Evolutionary conservation across 2,329 filamentous ascomycete species (phyloP).

Genomic region (Penicillium psychrosexuale): DNA sequence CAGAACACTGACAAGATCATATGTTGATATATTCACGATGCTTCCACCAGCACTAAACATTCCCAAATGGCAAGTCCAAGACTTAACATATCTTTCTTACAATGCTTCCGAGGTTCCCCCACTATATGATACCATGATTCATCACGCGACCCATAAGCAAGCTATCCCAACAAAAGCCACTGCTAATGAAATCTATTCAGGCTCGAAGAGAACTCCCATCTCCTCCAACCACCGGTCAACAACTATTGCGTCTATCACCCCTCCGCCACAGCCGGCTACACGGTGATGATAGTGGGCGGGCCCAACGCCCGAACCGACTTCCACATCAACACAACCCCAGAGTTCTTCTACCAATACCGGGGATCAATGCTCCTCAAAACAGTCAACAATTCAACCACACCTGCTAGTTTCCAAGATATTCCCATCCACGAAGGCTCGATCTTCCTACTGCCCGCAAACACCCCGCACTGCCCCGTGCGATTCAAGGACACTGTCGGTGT

Average conservation of each 20-base stretch:
- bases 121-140: constrained; percentile 12
- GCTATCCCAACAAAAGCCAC: neutral
- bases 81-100: neutral
- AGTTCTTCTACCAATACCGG: constrained; percentile 97
- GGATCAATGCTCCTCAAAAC: constrained; percentile 93
- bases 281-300: constrained; percentile 88
- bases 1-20: neutral
- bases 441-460: constrained; percentile 89
- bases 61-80: constrained; percentile 42
- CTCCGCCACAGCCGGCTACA: constrained; percentile 83
- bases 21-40: constrained; percentile 21
- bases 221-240: constrained; percentile 90
- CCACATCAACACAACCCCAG: constrained; percentile 93
- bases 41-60: constrained; percentile 44
- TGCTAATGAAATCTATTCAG: constrained; percentile 46
- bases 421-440: constrained; percentile 89
- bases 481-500: constrained; percentile 93
- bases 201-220: constrained; percentile 87
- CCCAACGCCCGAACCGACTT: constrained; percentile 96
- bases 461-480: constrained; percentile 92
- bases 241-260: constrained; percentile 93
- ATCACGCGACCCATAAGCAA: constrained; percentile 8
- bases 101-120: constrained; percentile 13
- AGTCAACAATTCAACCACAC: constrained; percentile 61
- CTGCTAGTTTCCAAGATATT: constrained; percentile 69